Base-by-base conservation (phyloP, 2,329 filamentous ascomycete genomes). In the Spiromastix sp. region DNA sequence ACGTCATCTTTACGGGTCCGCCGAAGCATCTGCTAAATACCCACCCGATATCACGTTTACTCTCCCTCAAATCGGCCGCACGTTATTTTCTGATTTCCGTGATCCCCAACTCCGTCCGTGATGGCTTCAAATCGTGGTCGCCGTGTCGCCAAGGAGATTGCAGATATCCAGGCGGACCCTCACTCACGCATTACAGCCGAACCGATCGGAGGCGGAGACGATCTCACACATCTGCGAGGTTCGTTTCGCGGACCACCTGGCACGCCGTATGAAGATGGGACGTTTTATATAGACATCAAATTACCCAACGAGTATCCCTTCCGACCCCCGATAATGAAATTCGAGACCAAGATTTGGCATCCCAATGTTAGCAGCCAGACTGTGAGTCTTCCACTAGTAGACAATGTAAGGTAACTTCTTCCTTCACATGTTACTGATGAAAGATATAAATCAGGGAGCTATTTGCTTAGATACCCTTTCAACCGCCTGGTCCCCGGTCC, bases 391-490 rank as follows among this genome's bases (percentile, higher is more conserved):
- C 15, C 11, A 38, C 38, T 15, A 22, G 11, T 8, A 27, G 18
- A 28, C 9, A 26, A 3, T 11, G 13, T 17, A 10, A 18, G 26
- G n/a, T n/a, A n/a, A n/a, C 17, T 21, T 5, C 5, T 33, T n/a
- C 7, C 24, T 16, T 28, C 16, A 26, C 25, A 16, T n/a, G 25
- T 30, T 30, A 26, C 33, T 34, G 3, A 45, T 42, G 10, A 32
- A 19, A 20, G 22, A 20, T 25, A 10, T 12, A 25, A 13, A 12
- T 11, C 43, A 96, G 85, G 91, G 91, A 37, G 89, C 87, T 17
- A 98, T 98, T 57, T 98, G 91, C 54, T 77, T 98, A 36, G 91
- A 98, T 56, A 96, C 87, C 0, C 73, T 98, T 11, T 80, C 82
- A 7, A 74, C 74, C 9, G 85, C 83, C 48, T 98, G 91, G 91